A percentile compares a stretch with the other conserved stretches of the same genome.
phyloP scores from a whole-genome alignment of 768 basidiomycete species.

The Heimioporus sp. region DNA sequence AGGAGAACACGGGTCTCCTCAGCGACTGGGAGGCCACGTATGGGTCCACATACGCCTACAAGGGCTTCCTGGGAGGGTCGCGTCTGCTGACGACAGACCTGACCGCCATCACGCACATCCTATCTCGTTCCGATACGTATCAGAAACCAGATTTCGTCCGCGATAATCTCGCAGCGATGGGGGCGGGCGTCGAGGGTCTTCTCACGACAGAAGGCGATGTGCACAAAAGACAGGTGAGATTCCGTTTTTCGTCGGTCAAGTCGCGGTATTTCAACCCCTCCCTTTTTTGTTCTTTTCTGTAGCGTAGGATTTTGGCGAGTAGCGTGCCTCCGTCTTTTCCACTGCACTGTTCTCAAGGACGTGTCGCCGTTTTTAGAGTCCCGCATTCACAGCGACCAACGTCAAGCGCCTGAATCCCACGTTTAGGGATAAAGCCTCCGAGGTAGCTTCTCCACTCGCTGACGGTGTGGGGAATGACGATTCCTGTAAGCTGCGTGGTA shows the following conservation, averaged over 20 bases:
- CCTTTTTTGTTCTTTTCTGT: neutral
- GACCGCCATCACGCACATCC: conserved; percentile 54
- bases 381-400: conserved; percentile 50
- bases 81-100: conserved; percentile 62
- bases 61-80: conserved; percentile 49
- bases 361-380: conserved; percentile 31
- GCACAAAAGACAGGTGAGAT: conserved; percentile 50
- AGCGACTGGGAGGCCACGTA: conserved; percentile 44
- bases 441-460: conserved; percentile 34
- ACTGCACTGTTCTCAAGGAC: neutral
- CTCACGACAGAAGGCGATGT: conserved; percentile 53
- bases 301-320: conserved; percentile 54
- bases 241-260: neutral
- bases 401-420: conserved; percentile 53
- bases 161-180: conserved; percentile 51
- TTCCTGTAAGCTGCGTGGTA: conserved; percentile 43
- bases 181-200: conserved; percentile 46
- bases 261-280: neutral
- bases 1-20: conserved; percentile 54
- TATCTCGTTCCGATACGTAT: conserved; percentile 53
- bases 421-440: conserved; percentile 55
- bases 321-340: neutral
- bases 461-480: neutral
- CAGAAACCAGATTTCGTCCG: conserved; percentile 61
- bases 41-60: conserved; percentile 51